Evolutionary conservation across 2,329 filamentous ascomycete species (phyloP).

Genomic region (Aschersonia sp.): DNA sequence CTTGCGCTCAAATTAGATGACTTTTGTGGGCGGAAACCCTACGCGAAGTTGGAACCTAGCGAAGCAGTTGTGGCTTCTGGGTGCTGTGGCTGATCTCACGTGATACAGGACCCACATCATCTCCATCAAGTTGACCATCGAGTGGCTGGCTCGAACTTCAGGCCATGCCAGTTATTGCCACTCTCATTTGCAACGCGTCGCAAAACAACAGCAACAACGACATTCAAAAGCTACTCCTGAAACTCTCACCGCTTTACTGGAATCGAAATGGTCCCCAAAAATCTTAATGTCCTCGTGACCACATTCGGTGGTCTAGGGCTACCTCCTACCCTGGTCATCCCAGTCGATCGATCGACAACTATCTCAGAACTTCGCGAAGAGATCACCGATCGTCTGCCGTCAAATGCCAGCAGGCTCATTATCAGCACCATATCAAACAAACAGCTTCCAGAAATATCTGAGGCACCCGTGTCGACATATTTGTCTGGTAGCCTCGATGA

Average conservation of each 20-base stretch:
- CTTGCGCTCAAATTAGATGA: constrained; percentile 27
- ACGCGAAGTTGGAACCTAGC: constrained; percentile 20
- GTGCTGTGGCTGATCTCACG: constrained; percentile 16
- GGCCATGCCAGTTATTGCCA: no score
- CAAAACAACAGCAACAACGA: background rate
- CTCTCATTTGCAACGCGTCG: no score
- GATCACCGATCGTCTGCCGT: constrained; percentile 48
- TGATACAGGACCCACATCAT: constrained; percentile 6
- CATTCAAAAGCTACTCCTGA: background rate
- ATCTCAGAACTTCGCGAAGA: constrained; percentile 51
- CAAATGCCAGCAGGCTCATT: constrained; percentile 46
- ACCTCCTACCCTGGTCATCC: constrained; percentile 70
- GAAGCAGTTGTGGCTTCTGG: constrained; percentile 17
- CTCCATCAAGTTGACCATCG: no score
- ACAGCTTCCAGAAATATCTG: constrained; percentile 42
- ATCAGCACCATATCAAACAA: constrained; percentile 74
- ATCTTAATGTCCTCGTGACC: constrained; percentile 70
- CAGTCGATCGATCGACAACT: constrained; percentile 49
- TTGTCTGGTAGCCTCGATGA: constrained; percentile 43
- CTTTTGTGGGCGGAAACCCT: constrained; percentile 32
- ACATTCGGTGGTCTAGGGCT: constrained; percentile 73
- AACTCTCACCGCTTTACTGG: background rate
- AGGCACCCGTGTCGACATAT: constrained; percentile 43
- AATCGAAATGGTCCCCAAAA: constrained; percentile 39
- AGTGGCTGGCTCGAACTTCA: background rate